Evolutionary conservation across 2,329 filamentous ascomycete species (phyloP), one percentile per base, ranked within the genome.

Genomic region (Triangularia verruculosa): DNA sequence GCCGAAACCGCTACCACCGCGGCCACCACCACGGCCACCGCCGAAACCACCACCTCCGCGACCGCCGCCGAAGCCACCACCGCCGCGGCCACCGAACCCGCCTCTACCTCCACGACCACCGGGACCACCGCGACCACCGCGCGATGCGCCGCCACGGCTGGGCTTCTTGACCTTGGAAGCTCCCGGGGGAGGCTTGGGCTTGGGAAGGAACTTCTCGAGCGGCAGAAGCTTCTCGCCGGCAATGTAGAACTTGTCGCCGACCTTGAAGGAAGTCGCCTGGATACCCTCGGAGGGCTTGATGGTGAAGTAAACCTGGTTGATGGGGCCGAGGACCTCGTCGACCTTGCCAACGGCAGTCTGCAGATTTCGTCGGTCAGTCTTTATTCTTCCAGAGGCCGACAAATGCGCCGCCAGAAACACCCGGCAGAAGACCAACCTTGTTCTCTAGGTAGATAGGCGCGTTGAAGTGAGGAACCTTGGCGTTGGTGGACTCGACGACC

Each of bases 371-470:
- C 17, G 12, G 51, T 89, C 70, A 66, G 27, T 55, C 51, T 53
- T 25, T 39, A 51, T 22, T 60, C 51, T 61, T 43, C 52, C 11
- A 20, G 20, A 2, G 52, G 30, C 4, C 39, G 15, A 61, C 57
- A 9, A n/a, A n/a, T 22, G 55, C n/a, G 54, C 30, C 6, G 51
- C 22, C 51, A 15, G 4, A 4, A 17, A 15, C 8, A 22, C 17
- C 8, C 17, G 11, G 20, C n/a, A 27, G 6, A 54, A 6, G 47
- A 47, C 57, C 43, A 74, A 89, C 90, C 85, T 98, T 99, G 84
- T 98, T 99, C 85, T 98, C 94, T 73, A 98, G 89, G 82, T 95
- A 99, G 78, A 99, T 96, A 71, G 93, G 93, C 66, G 95, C 95
- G 83, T 97, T 98, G 89, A 99, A 99, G 83, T 96, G 96, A 67